A percentile compares a stretch with the other conserved stretches of the same genome.
These are phyloP conservation scores for Tephrocybe sp. DNA, from an alignment of 768 basidiomycete species.

Conservation along the genomic window DNA sequence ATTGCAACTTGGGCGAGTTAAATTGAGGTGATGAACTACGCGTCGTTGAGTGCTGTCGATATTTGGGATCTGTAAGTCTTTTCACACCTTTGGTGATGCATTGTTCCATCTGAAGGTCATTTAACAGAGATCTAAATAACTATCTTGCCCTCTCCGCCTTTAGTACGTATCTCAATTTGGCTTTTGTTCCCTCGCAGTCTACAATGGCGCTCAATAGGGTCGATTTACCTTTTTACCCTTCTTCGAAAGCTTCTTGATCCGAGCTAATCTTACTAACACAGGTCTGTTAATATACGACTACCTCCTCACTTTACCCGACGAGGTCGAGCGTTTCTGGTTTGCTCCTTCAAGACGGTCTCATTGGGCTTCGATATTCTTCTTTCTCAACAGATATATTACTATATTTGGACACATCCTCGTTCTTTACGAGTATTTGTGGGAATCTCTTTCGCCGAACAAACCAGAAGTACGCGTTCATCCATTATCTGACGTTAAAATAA, in stretches of 20 bases:
- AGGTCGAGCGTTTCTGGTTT: conserved; percentile 36
- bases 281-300: conserved; percentile 35
- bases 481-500: conserved; percentile 3
- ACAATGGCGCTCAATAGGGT: background rate
- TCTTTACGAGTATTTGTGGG: conserved; percentile 24
- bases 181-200: too few species aligned
- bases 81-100: background rate
- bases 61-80: conserved; percentile 4
- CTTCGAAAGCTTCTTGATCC: background rate
- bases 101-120: background rate
- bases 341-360: conserved; percentile 12
- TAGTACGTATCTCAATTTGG: too few species aligned
- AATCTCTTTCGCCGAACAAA: conserved; percentile 12
- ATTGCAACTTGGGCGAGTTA: too few species aligned
- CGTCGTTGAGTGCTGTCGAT: background rate
- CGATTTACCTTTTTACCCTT: background rate
- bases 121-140: background rate
- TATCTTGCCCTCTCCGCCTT: conserved; percentile 2
- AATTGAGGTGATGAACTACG: conserved; percentile 4
- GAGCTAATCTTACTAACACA: background rate
- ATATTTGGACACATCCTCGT: conserved; percentile 28
- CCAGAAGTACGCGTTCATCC: conserved; percentile 5
- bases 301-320: conserved; percentile 31
- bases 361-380: conserved; percentile 27
- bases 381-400: conserved; percentile 32